Evolutionary conservation across 75 land plant species (phyloP), one percentile per base, ranked within the genome.

Genomic region (Picea sitchensis): DNA sequence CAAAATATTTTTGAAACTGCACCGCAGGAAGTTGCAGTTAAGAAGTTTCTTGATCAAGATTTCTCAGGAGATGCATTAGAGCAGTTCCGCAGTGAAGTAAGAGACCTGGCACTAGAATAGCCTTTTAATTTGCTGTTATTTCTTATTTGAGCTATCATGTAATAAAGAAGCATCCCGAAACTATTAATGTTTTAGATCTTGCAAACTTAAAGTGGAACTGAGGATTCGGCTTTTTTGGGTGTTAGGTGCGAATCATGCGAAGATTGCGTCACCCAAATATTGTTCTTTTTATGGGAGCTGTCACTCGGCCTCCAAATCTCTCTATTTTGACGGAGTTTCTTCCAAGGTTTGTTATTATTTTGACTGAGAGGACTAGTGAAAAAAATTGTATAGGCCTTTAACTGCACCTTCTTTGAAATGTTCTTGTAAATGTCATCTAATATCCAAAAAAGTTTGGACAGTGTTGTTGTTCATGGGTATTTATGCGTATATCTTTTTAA

Each of bases 211-310:
- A 58, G 56, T 44, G 26, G 4, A 71, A 2, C 74, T 71, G n/a
- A 38, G 11, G 23, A 71, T 71, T 71, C 44, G 18, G 44, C 23
- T 51, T 11, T 57, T 78, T 79, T 21, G 67, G 60, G 15, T 65
- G 65, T 36, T 80, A 94, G 95, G 98, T 96, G 64, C 83, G 88
- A 41, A 93, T 98, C 71, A 98, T 98, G 99, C 90, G 92, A 65
- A 86, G 96, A 74, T 83, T 98, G 85, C 91, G 94, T 14, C 99
- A 98, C 87, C 99, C 98, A 76, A 98, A 98, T 92, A 91, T 98
- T 73, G 98, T 98, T 67, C 92, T 93, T 77, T 96, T 98, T 76
- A 90, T 98, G 96, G 99, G 99, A 77, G 99, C 99, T 78, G 99
- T 98, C 18, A 95, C 98, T 75, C 92, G 90, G 30, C 96, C 99